phyloP scores from a whole-genome alignment of 2,329 filamentous ascomycete species.

The Penicillium aurantiogriseum region DNA sequence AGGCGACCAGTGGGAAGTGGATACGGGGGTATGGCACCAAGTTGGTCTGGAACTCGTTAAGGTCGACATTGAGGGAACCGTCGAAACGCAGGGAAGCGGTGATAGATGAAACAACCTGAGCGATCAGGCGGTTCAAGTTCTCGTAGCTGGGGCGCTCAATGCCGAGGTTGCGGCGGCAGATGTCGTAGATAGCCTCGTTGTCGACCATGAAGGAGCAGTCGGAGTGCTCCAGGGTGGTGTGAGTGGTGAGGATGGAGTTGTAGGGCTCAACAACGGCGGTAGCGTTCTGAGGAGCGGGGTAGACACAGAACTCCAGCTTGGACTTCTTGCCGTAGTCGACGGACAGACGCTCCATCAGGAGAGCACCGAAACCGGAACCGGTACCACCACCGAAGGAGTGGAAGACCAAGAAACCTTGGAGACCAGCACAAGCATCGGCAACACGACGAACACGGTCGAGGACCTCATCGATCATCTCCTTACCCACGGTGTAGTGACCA shows the following conservation, averaged over 20 bases:
- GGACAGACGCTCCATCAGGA: constrained; percentile 97
- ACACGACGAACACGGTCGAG: constrained; percentile 97
- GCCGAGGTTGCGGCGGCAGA: constrained; percentile 95
- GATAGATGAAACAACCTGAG: constrained; percentile 98
- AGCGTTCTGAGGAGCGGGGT: constrained; percentile 94
- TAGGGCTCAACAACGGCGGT: constrained; percentile 99
- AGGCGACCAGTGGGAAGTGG: constrained; percentile 97
- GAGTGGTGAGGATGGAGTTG: constrained; percentile 98
- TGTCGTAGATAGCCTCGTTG: constrained; percentile 99
- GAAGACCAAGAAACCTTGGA: constrained; percentile 99
- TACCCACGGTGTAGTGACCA: constrained; percentile 99
- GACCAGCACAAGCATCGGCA: constrained; percentile 95
- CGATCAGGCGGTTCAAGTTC: constrained; percentile 98
- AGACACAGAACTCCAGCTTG: constrained; percentile 99
- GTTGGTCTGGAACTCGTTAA: constrained; percentile 99
- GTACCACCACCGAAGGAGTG: constrained; percentile 99
- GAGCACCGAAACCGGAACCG: constrained; percentile 95
- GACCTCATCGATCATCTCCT: constrained; percentile 98
- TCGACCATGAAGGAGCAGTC: constrained; percentile 99
- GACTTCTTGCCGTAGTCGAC: constrained; percentile 99
- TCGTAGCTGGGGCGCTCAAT: constrained; percentile 97
- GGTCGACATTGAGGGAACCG: constrained; percentile 96
- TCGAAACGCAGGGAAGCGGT: constrained; percentile 98
- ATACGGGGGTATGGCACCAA: constrained; percentile 98
- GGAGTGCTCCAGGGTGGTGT: constrained; percentile 98